Base-by-base conservation (phyloP, 768 basidiomycete species). In the Hydnum rufescens region DNA sequence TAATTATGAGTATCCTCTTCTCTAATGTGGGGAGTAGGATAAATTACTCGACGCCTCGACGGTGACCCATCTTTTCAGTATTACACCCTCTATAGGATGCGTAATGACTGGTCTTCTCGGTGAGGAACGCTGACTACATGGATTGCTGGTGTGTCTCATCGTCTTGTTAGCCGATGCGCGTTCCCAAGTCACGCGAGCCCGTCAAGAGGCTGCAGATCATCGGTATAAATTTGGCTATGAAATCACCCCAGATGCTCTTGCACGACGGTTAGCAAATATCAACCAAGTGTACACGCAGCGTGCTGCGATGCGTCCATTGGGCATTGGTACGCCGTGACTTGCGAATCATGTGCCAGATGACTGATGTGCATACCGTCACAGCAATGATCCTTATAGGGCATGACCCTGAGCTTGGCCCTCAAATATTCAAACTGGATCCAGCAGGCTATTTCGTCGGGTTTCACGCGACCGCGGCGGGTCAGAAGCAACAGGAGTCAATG, bases 251-350 rank as follows among this genome's bases (percentile, higher is more conserved):
- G 92, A 95, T 63, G 82, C 85, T n/a, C 74, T 99, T 42, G 86
- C 95, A 22, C 79, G 90, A 57, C 75, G 93, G 46, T 70, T 99
- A 62, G 95, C 93, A 30, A 95, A 96, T 65, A 89, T 97, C 65
- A 97, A 96, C 63, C 95, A 97, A 67, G 93, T 96, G 1, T 96
- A 96, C 67, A 99, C 95, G 2, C 95, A 99, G 67, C 75, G 86
- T 54, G 93, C 93, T 1, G 95, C 77, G 32, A 96, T 99, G 92
- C 75, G 95, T 39, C 95, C 95, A 2, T 68, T 96, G 30, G 95
- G 93, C 42, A 95, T 97, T 56, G 81, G 93, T 93, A 62, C 58
- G 82, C 58, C 5, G 32, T 44, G 13, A 42, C 34, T 19, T 30
- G 19, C 34, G 34, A 47, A 26, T 25, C 25, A 13, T 13, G 18